phyloP scores from a whole-genome alignment of 495 filamentous ascomycete species.

The Penicillium psychrofluorescens region DNA sequence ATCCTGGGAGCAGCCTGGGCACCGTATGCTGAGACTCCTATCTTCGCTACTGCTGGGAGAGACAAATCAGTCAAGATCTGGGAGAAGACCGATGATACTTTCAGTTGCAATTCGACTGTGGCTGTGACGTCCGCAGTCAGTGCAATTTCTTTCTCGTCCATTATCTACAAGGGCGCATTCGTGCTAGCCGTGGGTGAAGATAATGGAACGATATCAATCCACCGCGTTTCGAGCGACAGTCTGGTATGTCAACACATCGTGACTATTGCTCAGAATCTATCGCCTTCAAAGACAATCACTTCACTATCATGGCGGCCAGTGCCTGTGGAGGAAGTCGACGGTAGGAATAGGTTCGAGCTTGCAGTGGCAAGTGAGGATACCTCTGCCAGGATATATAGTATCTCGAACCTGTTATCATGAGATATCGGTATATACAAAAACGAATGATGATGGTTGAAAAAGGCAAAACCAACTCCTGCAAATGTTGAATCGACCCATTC shows the following conservation, averaged over 20 bases:
- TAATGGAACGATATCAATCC: slow-evolving; percentile 35
- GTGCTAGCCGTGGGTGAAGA: slow-evolving; percentile 61
- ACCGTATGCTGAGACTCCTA: slow-evolving; percentile 29
- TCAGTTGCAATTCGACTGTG: slow-evolving; percentile 46
- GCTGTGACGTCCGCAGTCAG: slow-evolving; percentile 58
- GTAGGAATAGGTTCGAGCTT: slow-evolving; percentile 42
- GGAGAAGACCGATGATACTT: slow-evolving; percentile 33
- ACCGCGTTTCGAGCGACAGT: slow-evolving; percentile 30
- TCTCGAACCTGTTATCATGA: slow-evolving; percentile 32
- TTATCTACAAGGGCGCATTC: slow-evolving; percentile 29
- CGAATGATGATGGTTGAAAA: slow-evolving; percentile 25
- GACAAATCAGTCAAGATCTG: slow-evolving; percentile 84
- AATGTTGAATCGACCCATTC: slow-evolving; percentile 25
- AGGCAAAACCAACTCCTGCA: slow-evolving; percentile 13
- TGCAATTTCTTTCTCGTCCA: slow-evolving; percentile 60
- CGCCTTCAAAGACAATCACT: slow-evolving; percentile 67
- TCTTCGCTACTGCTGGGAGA: slow-evolving; percentile 82
- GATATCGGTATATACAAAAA: slow-evolving; percentile 11
- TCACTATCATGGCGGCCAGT: slow-evolving; percentile 72
- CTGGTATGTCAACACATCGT: slow-evolving; percentile 37
- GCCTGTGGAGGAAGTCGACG: slow-evolving; percentile 3
- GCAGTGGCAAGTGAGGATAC: slow-evolving; percentile 80
- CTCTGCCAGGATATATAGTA: slow-evolving; percentile 64
- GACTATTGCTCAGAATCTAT: slow-evolving; percentile 34
- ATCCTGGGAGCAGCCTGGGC: slow-evolving; percentile 82